A percentile compares a stretch with the other conserved stretches of the same genome.
Evolutionary conservation across 352 stramenopile species (phyloP).

Genomic region (Phytopythium aichiense): DNA sequence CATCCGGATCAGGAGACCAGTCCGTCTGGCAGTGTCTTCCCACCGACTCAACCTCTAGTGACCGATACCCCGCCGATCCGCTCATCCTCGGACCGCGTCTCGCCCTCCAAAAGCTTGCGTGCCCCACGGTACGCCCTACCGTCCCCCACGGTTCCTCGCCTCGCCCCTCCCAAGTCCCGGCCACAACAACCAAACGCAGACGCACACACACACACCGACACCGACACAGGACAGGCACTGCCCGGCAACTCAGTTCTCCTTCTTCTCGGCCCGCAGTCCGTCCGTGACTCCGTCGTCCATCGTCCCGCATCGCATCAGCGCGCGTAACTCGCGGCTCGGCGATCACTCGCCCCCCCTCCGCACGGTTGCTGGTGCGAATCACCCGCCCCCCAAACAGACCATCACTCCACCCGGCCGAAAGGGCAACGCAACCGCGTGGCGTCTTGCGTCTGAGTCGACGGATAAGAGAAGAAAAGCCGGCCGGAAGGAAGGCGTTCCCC

Average conservation of each 20-base stretch:
- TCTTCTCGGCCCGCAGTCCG: not conserved
- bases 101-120: not conserved
- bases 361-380: not conserved
- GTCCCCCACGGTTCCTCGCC: not conserved
- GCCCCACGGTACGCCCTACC: not conserved
- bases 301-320: not conserved
- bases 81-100: not conserved
- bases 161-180: not conserved
- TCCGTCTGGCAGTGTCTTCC: not conserved
- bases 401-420: not conserved
- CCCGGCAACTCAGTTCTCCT: not conserved
- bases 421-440: not conserved
- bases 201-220: not conserved
- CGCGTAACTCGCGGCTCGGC: not conserved
- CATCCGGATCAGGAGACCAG: not conserved
- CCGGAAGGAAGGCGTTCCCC: not conserved
- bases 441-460: not conserved
- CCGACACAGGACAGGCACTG: no score
- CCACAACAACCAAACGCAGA: not conserved
- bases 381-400: not conserved
- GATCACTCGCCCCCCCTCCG: not conserved
- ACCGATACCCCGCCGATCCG: not conserved
- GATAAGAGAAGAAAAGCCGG: conserved; percentile 1
- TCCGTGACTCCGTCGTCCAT: not conserved
- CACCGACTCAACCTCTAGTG: not conserved